Evolutionary conservation across 257 asterid genomes (phyloP).

Genomic region (Striga asiatica): DNA sequence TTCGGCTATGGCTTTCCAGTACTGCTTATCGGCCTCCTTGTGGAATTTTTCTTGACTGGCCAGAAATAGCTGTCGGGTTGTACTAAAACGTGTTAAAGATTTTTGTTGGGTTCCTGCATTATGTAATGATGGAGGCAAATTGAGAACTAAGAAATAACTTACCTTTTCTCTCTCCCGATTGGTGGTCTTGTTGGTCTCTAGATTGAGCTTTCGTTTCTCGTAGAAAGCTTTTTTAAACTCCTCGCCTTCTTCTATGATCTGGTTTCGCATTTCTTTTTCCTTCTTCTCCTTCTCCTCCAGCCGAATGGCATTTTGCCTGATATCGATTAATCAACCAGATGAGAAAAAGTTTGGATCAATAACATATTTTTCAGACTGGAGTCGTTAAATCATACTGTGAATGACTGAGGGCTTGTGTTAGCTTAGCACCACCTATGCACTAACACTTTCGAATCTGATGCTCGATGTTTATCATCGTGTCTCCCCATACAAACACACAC

Average conservation of each 20-base stretch:
- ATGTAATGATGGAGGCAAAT: no score
- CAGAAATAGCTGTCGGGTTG: constrained; percentile 48
- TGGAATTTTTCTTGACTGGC: constrained; percentile 77
- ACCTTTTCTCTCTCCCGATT: constrained; percentile 89
- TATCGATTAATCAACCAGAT: constrained; percentile 16
- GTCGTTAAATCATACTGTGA: neutral
- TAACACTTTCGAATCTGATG: no score
- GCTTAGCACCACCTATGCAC: no score
- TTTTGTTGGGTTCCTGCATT: no score
- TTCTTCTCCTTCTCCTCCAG: constrained; percentile 94
- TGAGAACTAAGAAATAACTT: constrained; percentile 8
- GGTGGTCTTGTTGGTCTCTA: constrained; percentile 61
- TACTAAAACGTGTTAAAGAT: no score
- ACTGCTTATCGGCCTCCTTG: constrained; percentile 88
- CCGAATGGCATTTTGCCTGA: constrained; percentile 75
- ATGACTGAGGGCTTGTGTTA: no score
- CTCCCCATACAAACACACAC: neutral
- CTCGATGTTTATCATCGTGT: no score
- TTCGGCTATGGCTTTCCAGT: constrained; percentile 96
- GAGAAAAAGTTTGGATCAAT: neutral
- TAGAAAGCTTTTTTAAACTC: constrained; percentile 61
- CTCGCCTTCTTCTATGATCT: constrained; percentile 81
- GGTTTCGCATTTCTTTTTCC: constrained; percentile 74
- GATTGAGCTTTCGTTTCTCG: constrained; percentile 59
- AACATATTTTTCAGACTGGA: neutral